Conservation (phyloP, 257 asterid species). For the Przewalskia tangutica region DNA sequence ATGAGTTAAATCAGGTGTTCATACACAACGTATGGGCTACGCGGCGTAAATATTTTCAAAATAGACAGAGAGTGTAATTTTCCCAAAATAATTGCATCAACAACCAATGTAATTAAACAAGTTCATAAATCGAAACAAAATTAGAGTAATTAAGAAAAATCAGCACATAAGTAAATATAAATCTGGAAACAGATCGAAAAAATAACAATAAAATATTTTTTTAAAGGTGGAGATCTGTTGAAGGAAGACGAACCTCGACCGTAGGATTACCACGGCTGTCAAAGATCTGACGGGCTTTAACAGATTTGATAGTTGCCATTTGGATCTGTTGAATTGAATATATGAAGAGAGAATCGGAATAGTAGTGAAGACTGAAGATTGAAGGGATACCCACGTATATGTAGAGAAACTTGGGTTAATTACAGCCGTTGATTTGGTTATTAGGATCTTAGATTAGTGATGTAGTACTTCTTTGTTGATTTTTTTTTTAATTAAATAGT, state of each 20-base stretch:
- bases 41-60: too few species aligned
- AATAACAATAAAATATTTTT: neutral
- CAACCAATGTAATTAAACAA: neutral
- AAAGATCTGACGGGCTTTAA: conserved; percentile 79
- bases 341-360: neutral
- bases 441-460: neutral
- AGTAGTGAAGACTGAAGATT: neutral
- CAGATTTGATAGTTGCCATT: conserved; percentile 53
- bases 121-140: neutral
- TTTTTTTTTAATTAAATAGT: neutral
- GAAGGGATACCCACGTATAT: conserved; percentile 15
- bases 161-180: neutral
- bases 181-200: neutral
- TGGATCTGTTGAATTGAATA: conserved; percentile 11
- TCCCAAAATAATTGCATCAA: neutral
- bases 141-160: neutral
- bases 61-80: too few species aligned
- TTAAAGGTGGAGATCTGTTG: neutral
- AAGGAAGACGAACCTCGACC: conserved; percentile 49
- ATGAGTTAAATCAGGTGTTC: too few species aligned
- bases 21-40: too few species aligned
- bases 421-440: conserved; percentile 35
- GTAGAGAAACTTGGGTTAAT: conserved; percentile 19
- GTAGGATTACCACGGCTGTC: conserved; percentile 91
- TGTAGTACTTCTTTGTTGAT: neutral